These are phyloP conservation scores for Rhizophagus prolifer DNA, from an alignment of 192 early-diverging fungal genomes.

Conservation along the genomic window DNA sequence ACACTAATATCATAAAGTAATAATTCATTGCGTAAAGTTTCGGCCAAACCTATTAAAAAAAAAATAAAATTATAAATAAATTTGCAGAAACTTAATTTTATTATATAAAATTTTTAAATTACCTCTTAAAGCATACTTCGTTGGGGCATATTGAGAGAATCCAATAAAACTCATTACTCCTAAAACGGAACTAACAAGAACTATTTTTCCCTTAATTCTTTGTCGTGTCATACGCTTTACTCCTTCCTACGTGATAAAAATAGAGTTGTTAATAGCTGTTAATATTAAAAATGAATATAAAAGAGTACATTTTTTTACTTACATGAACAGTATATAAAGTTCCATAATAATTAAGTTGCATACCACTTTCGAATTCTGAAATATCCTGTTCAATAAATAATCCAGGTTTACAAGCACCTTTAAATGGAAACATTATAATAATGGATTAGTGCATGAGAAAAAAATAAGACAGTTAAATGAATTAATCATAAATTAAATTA, in stretches of 20 bases:
- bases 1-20: constrained; percentile 60
- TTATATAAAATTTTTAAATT: neutral
- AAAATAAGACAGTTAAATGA: neutral
- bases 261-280: too few relatives aligned
- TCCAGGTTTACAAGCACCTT: constrained; percentile 53
- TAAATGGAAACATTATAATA: neutral
- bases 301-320: constrained; percentile 28
- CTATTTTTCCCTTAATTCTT: constrained; percentile 59
- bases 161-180: constrained; percentile 71
- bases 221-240: constrained; percentile 60
- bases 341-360: constrained; percentile 70
- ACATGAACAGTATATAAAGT: constrained; percentile 65
- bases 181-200: constrained; percentile 66
- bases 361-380: constrained; percentile 53
- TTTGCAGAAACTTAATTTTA: neutral
- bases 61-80: constrained; percentile 1
- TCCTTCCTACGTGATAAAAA: constrained; percentile 45
- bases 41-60: constrained; percentile 50
- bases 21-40: constrained; percentile 66
- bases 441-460: neutral
- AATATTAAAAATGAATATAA: neutral
- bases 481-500: constrained; percentile 20
- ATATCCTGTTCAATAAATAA: constrained; percentile 65
- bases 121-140: constrained; percentile 73
- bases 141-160: constrained; percentile 63